Base-by-base conservation (phyloP, 164 flowering plant genomes). In the Piper longum region DNA sequence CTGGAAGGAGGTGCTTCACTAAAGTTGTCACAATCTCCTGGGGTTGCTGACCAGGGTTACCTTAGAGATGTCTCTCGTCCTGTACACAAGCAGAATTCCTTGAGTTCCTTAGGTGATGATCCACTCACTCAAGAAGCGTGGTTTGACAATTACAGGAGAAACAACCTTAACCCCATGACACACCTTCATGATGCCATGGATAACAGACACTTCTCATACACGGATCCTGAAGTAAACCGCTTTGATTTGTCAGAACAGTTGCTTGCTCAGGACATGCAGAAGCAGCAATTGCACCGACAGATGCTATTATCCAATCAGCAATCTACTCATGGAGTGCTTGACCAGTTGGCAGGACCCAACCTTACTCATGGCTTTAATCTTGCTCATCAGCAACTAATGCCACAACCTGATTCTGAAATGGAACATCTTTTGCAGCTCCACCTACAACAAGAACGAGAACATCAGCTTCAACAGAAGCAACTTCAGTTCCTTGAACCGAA, bases 381-480 rank as follows among this genome's bases (percentile, higher is more conserved):
- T 55, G 56, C 71, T 61, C 82, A 71, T 17, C 83, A 74, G 44
- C 87, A 74, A 69, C 67, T 75, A 70, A 71, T 76, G 17, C 62
- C 48, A 63, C 83, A 77, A 70, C 60, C 77, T 52, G 68, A 59
- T 13, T 72, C 83, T 11, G 88, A 86, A 64, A 56, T 78, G 66
- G 89, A 87, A 51, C 87, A 77, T 45, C 62, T 81, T 41, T 61
- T 79, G 76, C 72, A 78, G 60, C 78, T 83, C 59, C 85, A 82
- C 57, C 63, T 74, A 36, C 89, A 74, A 54, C 84, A 77, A 67
- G 84, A 83, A 60, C 79, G 55, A 39, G 85, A 78, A 64, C 72
- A 64, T 45, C 78, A 79, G 72, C 81, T 64, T 26, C 82, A 79
- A 56, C 77, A 69, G 70, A 74, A 61, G 61, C 80, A 77, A 43